A percentile compares a stretch with the other conserved stretches of the same genome.
Evolutionary conservation across 2,329 filamentous ascomycete species (phyloP).

Genomic region (Verruconis gallopava): DNA sequence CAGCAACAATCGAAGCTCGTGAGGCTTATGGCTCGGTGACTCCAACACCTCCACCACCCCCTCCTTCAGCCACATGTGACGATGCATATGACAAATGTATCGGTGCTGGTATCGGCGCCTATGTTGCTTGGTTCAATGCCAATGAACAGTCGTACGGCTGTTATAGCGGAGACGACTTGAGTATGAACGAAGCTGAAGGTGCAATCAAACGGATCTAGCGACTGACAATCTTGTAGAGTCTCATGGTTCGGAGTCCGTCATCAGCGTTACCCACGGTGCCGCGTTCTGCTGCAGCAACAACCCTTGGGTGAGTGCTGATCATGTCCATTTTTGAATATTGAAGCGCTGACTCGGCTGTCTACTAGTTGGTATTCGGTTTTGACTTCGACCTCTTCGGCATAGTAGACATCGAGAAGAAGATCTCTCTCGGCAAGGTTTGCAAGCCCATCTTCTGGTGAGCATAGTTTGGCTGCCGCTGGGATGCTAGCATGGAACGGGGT

Average conservation of each 20-base stretch:
- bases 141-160: neutral
- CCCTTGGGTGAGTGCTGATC: too few species aligned
- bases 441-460: neutral
- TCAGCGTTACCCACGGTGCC: neutral
- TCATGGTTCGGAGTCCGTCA: neutral
- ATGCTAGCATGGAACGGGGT: too few species aligned
- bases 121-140: neutral
- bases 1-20: too few species aligned
- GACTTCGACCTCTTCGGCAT: conserved; percentile 1
- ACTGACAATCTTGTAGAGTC: too few species aligned
- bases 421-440: neutral
- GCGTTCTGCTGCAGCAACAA: neutral
- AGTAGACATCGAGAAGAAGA: neutral
- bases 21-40: neutral
- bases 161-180: neutral
- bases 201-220: too few species aligned
- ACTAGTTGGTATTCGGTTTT: neutral
- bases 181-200: too few species aligned
- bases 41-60: neutral
- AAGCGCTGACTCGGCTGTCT: too few species aligned
- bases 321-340: too few species aligned
- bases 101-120: neutral
- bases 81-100: neutral
- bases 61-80: neutral
- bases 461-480: too few species aligned